Conservation (phyloP, 176 grass and related monocot genomes). For the Metroxylon sagu region DNA sequence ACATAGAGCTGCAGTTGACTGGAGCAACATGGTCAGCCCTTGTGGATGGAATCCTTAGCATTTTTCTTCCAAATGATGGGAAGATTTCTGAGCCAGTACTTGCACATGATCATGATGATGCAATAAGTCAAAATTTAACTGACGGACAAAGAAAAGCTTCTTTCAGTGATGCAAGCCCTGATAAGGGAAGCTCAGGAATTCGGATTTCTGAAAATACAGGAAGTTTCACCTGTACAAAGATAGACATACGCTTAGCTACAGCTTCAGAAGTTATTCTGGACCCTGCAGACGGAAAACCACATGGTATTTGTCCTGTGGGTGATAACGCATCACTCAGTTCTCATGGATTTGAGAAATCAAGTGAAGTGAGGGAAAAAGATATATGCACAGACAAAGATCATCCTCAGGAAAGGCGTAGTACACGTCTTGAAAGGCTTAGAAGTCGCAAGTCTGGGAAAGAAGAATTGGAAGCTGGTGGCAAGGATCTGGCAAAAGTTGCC, state of each 20-base stretch:
- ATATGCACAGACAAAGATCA: conserved; percentile 66
- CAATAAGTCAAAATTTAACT: conserved; percentile 20
- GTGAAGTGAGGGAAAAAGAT: conserved; percentile 58
- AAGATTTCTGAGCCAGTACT: neutral
- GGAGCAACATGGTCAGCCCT: conserved; percentile 67
- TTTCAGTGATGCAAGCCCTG: conserved; percentile 11
- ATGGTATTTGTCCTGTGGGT: conserved; percentile 30
- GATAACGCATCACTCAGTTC: conserved; percentile 34
- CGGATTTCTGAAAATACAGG: conserved; percentile 12
- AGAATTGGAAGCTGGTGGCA: conserved; percentile 64
- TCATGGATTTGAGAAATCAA: conserved; percentile 24
- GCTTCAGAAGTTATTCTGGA: conserved; percentile 38
- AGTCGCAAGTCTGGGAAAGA: conserved; percentile 94
- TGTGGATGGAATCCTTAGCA: conserved; percentile 48
- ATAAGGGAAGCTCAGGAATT: conserved; percentile 10
- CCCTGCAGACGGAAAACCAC: conserved; percentile 34
- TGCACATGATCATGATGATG: conserved; percentile 11
- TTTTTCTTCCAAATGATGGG: conserved; percentile 14
- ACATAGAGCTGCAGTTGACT: conserved; percentile 46
- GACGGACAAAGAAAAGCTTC: neutral
- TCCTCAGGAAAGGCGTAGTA: conserved; percentile 85
- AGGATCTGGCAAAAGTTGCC: conserved; percentile 69
- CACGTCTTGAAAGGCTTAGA: conserved; percentile 79
- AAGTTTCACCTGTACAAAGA: conserved; percentile 24
- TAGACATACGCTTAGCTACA: conserved; percentile 50